Base-by-base conservation (phyloP, 495 filamentous ascomycete genomes). In the Podospora anserina region DNA sequence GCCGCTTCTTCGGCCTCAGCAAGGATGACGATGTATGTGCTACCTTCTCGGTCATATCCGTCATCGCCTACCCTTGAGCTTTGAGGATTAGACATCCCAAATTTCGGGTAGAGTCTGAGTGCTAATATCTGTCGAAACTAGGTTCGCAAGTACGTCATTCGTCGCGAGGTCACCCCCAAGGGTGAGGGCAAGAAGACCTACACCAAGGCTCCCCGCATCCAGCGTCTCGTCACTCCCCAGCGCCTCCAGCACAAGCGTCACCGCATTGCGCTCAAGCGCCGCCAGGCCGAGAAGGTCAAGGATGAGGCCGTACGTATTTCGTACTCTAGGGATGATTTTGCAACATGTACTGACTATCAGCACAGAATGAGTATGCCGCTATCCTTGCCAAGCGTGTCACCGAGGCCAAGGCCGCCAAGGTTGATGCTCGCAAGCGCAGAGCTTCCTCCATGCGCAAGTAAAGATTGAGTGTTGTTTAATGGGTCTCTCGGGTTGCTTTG, bases 171-270 rank as follows among this genome's bases (percentile, higher is more conserved):
- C 79, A 86, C 90, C 81, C 91, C 92, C 74, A 97, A 97, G 90
- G 88, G 86, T 75, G 94, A 97, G 87, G 93, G 92, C 87, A 93
- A 93, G 89, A 90, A 91, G 85, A 81, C 93, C 70, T 97, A 98
- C 88, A 98, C 94, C 90, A 99, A 99, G 89, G 95, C 95, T 78
- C 94, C 95, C 78, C 92, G 91, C 85, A 99, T 99, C 85, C 95
- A 99, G 88, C 92, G 95, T 80, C 91, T 99, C 76, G 92, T 99
- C 76, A 99, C 95, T 82, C 96, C 95, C 84, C 95, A 99, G 85
- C 96, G 95, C 81, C 93, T 99, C 75, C 95, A 99, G 87, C 95
- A 94, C 90, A 98, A 98, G 91, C 93, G 95, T 78, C 94, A 98
- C 85, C 87, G 92, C 75, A 86, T 94, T 75, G 94, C 95, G 76